Evolutionary conservation across 768 basidiomycete species (phyloP), one percentile per base, ranked within the genome.

Genomic region (Tubosaeta sp.): DNA sequence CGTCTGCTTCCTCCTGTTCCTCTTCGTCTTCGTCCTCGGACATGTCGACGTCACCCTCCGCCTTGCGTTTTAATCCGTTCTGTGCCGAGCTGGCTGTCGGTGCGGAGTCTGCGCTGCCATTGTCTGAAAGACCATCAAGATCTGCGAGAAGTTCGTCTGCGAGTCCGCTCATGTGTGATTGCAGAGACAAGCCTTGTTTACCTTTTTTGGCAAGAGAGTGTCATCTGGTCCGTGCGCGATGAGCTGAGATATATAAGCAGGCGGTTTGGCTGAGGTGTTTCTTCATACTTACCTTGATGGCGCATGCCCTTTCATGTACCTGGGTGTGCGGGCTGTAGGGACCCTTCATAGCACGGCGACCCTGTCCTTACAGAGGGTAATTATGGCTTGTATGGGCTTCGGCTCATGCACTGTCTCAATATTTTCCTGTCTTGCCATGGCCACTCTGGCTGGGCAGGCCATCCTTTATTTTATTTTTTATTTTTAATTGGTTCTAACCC

Each of bases 61-160:
- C 84, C 63, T 88, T 89, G 64, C 87, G 82, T 63, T 90, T 90
- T 59, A 80, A 59, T 34, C 66, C 69, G 54, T 69, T 76, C 5
- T 44, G 51, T 7, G 44, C 51, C 0, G 55, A 42, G 32, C 46
- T 58, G 31, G 59, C 61, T 47, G 6, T 71, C 54, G 6, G 59
- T 56, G 43, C 75, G 46, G 76, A 72, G 14, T 82, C 68, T 3
- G 75, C 76, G 26, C 74, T 80, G 17, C 67, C 82, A 31, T 77
- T 86, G 54, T 84, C 88, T 6, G 88, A 91, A 51, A 91, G 79
- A 44, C 84, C 91, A 43, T 95, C 91, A 13, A 97, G 84, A 71
- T 97, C 95, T 29, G 91, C 92, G 14, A 97, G 75, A 16, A 97
- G 85, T 66, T 95, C 92, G 72, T 97, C 88, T 19, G 92, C 95